Conservation (phyloP, 805 yeast species). For the Lachancea fermentati region DNA sequence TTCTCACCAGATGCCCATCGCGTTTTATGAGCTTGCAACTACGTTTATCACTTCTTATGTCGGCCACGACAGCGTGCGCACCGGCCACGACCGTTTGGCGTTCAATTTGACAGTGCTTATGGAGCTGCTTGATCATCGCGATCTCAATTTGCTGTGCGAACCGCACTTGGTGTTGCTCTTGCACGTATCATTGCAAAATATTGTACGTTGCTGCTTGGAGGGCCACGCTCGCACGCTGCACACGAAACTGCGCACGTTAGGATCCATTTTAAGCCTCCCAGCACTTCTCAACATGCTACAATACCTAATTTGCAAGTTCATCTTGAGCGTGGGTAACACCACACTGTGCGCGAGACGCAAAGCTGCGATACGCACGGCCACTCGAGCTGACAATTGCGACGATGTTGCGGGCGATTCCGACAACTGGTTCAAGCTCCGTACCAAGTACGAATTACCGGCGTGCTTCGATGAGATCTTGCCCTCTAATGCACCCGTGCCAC, state of each 20-base stretch:
- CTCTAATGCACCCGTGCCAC: constrained; percentile 29
- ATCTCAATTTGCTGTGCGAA: constrained; percentile 23
- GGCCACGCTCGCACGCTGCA: constrained; percentile 17
- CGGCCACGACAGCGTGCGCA: constrained; percentile 6
- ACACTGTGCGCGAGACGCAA: constrained; percentile 1
- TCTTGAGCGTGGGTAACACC: constrained; percentile 16
- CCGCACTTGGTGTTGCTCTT: constrained; percentile 18
- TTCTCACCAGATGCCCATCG: constrained; percentile 10
- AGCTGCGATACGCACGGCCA: neutral
- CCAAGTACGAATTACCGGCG: constrained; percentile 16
- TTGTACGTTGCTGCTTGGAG: constrained; percentile 7
- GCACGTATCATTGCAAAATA: constrained; percentile 14
- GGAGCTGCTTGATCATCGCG: constrained; percentile 33
- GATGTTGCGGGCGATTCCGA: neutral
- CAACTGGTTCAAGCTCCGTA: constrained; percentile 11
- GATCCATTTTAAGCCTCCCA: constrained; percentile 23
- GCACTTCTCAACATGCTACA: constrained; percentile 24
- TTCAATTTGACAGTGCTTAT: constrained; percentile 24
- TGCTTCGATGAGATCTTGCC: constrained; percentile 26
- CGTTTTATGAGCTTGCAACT: constrained; percentile 6
- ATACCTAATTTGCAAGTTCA: constrained; percentile 19
- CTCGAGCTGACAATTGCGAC: no score
- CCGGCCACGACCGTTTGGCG: constrained; percentile 1
- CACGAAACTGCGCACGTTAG: constrained; percentile 15
- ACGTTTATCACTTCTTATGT: neutral